Evolutionary conservation across 2,329 filamentous ascomycete genomes (phyloP).

Genomic region (Aspergillus sp.): DNA sequence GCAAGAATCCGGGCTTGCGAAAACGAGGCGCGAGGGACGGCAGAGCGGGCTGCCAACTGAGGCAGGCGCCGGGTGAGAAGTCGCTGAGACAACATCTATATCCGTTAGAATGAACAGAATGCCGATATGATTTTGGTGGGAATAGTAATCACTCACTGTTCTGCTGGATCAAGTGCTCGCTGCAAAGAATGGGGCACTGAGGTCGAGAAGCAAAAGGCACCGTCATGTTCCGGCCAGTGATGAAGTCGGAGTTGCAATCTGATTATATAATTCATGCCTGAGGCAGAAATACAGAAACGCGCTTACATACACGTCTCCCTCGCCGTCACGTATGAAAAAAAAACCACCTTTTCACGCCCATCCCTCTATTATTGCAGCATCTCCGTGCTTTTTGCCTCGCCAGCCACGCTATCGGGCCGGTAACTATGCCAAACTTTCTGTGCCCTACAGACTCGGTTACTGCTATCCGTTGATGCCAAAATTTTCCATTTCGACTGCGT

Average conservation of each 20-base stretch:
- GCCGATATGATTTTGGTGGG: no score
- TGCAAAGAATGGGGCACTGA: conserved; percentile 7
- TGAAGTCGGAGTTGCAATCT: conserved; percentile 25
- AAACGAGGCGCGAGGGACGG: conserved; percentile 35
- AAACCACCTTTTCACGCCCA: conserved; percentile 35
- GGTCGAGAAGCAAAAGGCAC: conserved; percentile 1
- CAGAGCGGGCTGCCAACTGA: conserved; percentile 29
- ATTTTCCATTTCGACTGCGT: conserved; percentile 26
- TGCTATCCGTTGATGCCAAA: conserved; percentile 36
- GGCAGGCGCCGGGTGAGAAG: conserved; percentile 37
- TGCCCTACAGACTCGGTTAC: conserved; percentile 22
- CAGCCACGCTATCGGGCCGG: conserved; percentile 35
- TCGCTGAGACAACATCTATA: conserved; percentile 40
- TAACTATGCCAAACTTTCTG: conserved; percentile 39
- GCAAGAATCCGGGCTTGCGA: conserved; percentile 34
- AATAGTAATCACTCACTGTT: conserved; percentile 17
- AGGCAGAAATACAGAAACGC: conserved; percentile 14
- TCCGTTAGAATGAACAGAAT: conserved; percentile 14
- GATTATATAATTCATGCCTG: conserved; percentile 13
- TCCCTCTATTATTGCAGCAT: conserved; percentile 13
- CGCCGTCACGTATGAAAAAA: conserved; percentile 26
- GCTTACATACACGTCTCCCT: conserved; percentile 25
- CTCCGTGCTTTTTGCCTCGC: conserved; percentile 23
- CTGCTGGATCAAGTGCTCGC: conserved; percentile 12
- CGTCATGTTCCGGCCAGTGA: conserved; percentile 14